phyloP scores from a whole-genome alignment of 1,284 basidiomycete species.

The Cutaneotrichosporon spelunceum region DNA sequence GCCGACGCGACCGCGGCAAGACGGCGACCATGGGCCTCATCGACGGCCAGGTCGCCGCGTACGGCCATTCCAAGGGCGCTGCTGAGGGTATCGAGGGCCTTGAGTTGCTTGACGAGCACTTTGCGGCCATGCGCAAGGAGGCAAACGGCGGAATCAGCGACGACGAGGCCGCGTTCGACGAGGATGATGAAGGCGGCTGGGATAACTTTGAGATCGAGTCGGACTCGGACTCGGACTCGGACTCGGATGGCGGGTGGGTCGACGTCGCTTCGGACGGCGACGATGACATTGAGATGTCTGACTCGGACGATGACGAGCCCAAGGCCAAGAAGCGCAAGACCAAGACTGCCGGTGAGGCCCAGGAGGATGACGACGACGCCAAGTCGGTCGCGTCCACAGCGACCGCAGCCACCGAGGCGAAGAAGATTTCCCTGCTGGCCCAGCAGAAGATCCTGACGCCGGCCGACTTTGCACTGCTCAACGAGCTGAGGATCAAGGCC shows the following conservation, averaged over 20 bases:
- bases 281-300: constrained; percentile 70
- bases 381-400: constrained; percentile 46
- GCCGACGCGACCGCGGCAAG: constrained; percentile 84
- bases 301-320: constrained; percentile 72
- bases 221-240: constrained; percentile 61
- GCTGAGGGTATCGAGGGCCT: constrained; percentile 84
- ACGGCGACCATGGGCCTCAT: constrained; percentile 71
- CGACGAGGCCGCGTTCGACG: constrained; percentile 52
- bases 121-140: constrained; percentile 66
- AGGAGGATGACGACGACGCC: constrained; percentile 39
- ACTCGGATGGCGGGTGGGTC: constrained; percentile 76
- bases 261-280: constrained; percentile 72
- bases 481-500: constrained; percentile 80
- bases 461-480: constrained; percentile 90
- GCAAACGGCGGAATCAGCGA: constrained; percentile 57
- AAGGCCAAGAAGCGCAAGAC: constrained; percentile 42
- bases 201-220: constrained; percentile 85
- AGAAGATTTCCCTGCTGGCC: constrained; percentile 51
- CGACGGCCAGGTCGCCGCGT: constrained; percentile 67
- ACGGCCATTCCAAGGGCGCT: constrained; percentile 69
- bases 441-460: constrained; percentile 82
- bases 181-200: constrained; percentile 72
- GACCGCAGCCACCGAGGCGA: constrained; percentile 41
- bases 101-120: constrained; percentile 82
- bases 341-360: constrained; percentile 40